Percentiles rank a stretch among this genome's conserved stretches.
phyloP scores from a whole-genome alignment of 805 yeast species.

The Yamadazyma takamatsuzukensis region DNA sequence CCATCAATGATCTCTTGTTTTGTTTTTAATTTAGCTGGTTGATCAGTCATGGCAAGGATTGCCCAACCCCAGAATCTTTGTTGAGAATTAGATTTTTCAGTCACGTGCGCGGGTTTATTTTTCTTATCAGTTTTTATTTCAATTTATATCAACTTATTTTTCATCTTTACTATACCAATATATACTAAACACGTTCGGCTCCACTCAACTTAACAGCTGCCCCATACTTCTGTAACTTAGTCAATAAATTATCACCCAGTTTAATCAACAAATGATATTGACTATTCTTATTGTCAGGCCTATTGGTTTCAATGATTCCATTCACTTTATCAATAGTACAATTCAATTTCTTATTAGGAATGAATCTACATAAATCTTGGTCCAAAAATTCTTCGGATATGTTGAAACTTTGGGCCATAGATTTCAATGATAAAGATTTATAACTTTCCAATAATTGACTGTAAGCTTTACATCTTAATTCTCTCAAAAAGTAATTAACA shows the following conservation, averaged over 20 bases:
- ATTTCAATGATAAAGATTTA: constrained; percentile 80
- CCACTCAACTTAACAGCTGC: constrained; percentile 97
- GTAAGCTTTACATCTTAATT: constrained; percentile 92
- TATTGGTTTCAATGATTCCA: constrained; percentile 90
- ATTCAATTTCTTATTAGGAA: constrained; percentile 89
- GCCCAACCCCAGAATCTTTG: no score
- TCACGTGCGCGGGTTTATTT: no score
- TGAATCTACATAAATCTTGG: constrained; percentile 79
- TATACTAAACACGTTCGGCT: constrained; percentile 65
- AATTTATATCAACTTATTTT: no score
- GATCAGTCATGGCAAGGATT: no score
- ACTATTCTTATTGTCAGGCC: constrained; percentile 94
- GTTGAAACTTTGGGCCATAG: constrained; percentile 93
- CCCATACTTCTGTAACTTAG: constrained; percentile 93
- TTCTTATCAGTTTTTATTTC: no score
- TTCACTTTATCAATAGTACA: constrained; percentile 95
- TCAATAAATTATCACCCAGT: constrained; percentile 87
- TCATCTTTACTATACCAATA: no score
- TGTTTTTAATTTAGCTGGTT: constrained; percentile 3
- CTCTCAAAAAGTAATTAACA: constrained; percentile 81
- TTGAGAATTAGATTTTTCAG: no score
- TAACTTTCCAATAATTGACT: constrained; percentile 92
- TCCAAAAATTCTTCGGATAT: constrained; percentile 87
- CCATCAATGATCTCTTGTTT: constrained; percentile 14
- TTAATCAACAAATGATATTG: constrained; percentile 86